These are phyloP conservation scores for Dianthus caryophyllus DNA, from an alignment of 148 eudicot species.

Conservation along the genomic window DNA sequence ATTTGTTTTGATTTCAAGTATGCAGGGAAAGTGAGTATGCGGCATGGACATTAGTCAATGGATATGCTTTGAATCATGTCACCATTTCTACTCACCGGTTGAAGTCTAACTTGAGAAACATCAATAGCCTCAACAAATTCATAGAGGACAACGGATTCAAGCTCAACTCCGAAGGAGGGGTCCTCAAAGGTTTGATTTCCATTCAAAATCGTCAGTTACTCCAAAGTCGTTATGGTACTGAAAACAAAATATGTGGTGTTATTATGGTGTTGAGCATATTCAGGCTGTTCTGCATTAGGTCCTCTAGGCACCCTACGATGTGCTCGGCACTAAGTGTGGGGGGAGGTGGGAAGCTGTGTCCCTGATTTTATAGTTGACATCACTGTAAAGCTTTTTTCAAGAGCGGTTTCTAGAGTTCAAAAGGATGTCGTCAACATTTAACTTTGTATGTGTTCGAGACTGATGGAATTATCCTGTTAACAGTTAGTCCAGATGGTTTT, in stretches of 20 bases:
- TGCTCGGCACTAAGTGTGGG: too few relatives aligned
- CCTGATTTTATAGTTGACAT: too few relatives aligned
- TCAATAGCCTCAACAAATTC: conserved; percentile 65
- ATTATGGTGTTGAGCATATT: too few relatives aligned
- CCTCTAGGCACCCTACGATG: too few relatives aligned
- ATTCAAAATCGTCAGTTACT: not conserved
- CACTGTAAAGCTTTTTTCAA: too few relatives aligned
- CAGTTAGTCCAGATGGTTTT: conserved; percentile 97
- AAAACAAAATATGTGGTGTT: not conserved
- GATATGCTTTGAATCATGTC: conserved; percentile 86
- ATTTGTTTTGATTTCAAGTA: conserved; percentile 9
- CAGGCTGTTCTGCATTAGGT: too few relatives aligned
- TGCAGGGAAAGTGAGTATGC: conserved; percentile 98
- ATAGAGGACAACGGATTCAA: conserved; percentile 81
- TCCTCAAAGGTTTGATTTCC: conserved; percentile 59
- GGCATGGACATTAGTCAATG: conserved; percentile 98
- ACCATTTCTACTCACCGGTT: conserved; percentile 83
- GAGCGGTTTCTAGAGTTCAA: not conserved
- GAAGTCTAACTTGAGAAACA: conserved; percentile 50
- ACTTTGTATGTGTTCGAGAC: not conserved
- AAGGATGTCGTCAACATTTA: not conserved
- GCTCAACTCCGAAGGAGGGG: conserved; percentile 88
- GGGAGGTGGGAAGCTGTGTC: too few relatives aligned
- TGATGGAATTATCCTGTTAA: not conserved
- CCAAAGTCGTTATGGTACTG: not conserved